Base-by-base conservation (phyloP, 2,329 filamentous ascomycete species). In the Scytalidium lignicola region DNA sequence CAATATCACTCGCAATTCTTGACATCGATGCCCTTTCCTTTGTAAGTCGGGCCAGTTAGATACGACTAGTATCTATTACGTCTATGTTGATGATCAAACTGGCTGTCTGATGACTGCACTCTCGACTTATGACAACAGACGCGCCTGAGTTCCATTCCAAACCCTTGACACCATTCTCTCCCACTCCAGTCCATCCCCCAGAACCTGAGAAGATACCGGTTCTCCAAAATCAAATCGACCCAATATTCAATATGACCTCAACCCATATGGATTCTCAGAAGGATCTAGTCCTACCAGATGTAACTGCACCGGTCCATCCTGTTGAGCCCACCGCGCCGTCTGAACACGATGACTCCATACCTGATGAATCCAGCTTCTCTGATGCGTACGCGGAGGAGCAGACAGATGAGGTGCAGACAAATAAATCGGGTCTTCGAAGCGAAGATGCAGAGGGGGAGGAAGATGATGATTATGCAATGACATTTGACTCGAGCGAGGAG, bases 171-270 rank as follows among this genome's bases (percentile, higher is more conserved):
- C 85, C 85, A 55, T 80, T 85, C 63, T 87, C 83, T 64, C 85
- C 85, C 62, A 82, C 83, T 60, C 85, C 85, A 57, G 68, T 86
- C 59, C 82, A 87, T 67, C 73, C 83, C 57, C 77, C 83, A 57
- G 79, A 84, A 66, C 82, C 83, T 47, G 76, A 81, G 58, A 85
- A 81, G 58, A 86, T 88, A 51, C 82, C 84, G 50, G 78, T 88
- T 48, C 73, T 88, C 62, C 77, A 83, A 63, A 82, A 84, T 64
- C 83, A 86, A 70, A 88, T 82, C 78, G 83, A 88, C 68, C 81
- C 82, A 48, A 71, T 78, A 58, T 85, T 86, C 73, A 83, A 85
- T 69, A 82, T 85, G 65, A 81, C 81, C 49, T 74, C 81, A 47
- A 76, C 75, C 54, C 79, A 80, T 65, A 72, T 78, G 72, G 61